A percentile compares a stretch with the other conserved stretches of the same genome.
Evolutionary conservation across 129 eudicot species (phyloP).

Genomic region (Escallonia rubra): DNA sequence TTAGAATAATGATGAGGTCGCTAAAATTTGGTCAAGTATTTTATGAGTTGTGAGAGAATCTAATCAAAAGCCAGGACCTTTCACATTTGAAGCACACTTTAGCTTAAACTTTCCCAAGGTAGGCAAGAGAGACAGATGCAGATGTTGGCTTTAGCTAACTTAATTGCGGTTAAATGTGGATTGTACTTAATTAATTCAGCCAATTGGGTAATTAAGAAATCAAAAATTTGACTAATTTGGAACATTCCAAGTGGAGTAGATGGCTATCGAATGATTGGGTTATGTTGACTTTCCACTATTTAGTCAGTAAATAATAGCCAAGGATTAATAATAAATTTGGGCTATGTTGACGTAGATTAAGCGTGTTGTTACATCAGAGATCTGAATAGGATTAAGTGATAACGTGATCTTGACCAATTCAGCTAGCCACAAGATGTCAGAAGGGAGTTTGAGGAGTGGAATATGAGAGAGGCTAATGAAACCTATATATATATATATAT

Average conservation of each 20-base stretch:
- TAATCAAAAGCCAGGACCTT: constrained; percentile 8
- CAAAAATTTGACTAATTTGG: constrained; percentile 7
- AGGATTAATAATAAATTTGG: too few relatives aligned
- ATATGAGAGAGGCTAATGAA: too few relatives aligned
- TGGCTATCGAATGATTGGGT: constrained; percentile 13
- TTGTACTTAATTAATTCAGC: background rate
- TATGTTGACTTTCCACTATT: constrained; percentile 16
- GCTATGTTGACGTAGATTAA: too few relatives aligned
- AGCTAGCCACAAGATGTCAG: too few relatives aligned
- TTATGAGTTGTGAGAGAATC: constrained; percentile 14
- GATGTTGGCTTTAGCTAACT: background rate
- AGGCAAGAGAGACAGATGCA: background rate
- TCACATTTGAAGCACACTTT: constrained; percentile 25
- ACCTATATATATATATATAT: too few relatives aligned
- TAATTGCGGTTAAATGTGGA: background rate
- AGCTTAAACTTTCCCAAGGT: background rate
- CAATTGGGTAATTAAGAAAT: constrained; percentile 1
- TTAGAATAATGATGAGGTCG: background rate
- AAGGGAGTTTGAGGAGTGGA: too few relatives aligned
- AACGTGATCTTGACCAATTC: too few relatives aligned
- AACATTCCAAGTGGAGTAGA: constrained; percentile 36
- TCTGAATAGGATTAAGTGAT: too few relatives aligned
- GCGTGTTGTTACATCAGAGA: too few relatives aligned
- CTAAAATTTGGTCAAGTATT: constrained; percentile 18
- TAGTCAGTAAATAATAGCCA: too few relatives aligned